phyloP scores from a whole-genome alignment of 2,329 filamentous ascomycete genomes.

The Didymella arachidicola region DNA sequence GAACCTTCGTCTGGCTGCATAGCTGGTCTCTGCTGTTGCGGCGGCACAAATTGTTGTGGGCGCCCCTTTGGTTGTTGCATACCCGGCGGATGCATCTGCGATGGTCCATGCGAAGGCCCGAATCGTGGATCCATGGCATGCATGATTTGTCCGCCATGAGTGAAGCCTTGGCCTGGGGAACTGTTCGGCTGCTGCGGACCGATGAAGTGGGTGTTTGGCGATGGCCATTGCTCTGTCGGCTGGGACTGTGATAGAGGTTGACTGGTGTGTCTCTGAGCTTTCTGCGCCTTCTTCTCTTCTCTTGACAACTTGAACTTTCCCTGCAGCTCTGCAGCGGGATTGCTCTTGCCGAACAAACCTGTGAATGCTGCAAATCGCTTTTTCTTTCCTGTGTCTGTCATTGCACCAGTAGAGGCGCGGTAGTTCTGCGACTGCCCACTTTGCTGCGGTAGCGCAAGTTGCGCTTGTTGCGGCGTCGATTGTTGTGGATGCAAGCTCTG shows the following conservation, averaged over 20 bases:
- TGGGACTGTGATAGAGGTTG: slow-evolving; percentile 17
- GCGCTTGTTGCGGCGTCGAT: slow-evolving; percentile 11
- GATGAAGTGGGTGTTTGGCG: slow-evolving; percentile 27
- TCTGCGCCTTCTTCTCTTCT: slow-evolving; percentile 48
- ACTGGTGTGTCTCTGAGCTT: slow-evolving; percentile 37
- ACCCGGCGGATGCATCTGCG: slow-evolving; percentile 19
- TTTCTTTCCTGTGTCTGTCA: slow-evolving; percentile 48
- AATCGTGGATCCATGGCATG: slow-evolving; percentile 27
- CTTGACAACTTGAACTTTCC: slow-evolving; percentile 50
- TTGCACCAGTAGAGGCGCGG: slow-evolving; percentile 25
- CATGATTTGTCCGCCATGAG: slow-evolving; percentile 30
- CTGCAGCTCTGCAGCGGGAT: slow-evolving; percentile 36
- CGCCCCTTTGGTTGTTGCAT: slow-evolving; percentile 24
- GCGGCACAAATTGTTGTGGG: slow-evolving; percentile 12
- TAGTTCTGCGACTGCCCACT: slow-evolving; percentile 23
- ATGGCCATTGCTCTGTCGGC: slow-evolving; percentile 27
- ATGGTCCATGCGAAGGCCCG: slow-evolving; percentile 20
- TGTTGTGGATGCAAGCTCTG: slow-evolving; percentile 30
- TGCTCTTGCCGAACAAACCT: slow-evolving; percentile 53
- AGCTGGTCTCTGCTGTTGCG: slow-evolving; percentile 17
- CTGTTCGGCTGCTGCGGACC: slow-evolving; percentile 28
- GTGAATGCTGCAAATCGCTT: slow-evolving; percentile 57
- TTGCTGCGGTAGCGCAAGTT: slow-evolving; percentile 18
- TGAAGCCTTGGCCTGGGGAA: slow-evolving; percentile 24
- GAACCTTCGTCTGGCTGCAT: slow-evolving; percentile 26